Conservation (phyloP, 2,329 filamentous ascomycete species). For the Paracoccidioides lutzii region DNA sequence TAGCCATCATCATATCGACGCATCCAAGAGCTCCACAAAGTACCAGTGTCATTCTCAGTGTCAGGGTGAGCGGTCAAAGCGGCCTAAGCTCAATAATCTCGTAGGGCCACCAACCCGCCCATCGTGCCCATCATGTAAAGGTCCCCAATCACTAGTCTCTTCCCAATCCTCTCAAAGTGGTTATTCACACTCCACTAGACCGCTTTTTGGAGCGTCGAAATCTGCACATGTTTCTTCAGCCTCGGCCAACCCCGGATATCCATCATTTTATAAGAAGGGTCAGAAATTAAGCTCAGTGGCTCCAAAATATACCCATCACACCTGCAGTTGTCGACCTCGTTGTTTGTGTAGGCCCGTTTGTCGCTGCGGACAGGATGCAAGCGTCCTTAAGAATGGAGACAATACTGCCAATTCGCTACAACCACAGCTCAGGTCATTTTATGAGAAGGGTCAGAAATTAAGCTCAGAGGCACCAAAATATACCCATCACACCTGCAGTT, state of each 20-base stretch:
- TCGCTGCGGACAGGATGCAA: too few relatives aligned
- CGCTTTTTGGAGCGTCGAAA: background rate
- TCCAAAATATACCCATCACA: too few relatives aligned
- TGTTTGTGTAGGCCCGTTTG: too few relatives aligned
- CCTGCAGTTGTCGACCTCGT: too few relatives aligned
- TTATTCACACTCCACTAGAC: background rate
- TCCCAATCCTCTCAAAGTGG: background rate
- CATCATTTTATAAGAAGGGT: too few relatives aligned
- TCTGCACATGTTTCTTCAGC: background rate
- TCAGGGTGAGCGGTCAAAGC: background rate
- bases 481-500: background rate
- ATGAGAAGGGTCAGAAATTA: too few relatives aligned
- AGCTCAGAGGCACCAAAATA: too few relatives aligned
- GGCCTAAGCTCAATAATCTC: background rate
- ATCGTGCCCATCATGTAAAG: background rate
- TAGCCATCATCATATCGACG: background rate
- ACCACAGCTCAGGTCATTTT: too few relatives aligned
- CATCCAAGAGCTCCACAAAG: background rate
- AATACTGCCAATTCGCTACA: too few relatives aligned
- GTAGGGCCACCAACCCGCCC: background rate
- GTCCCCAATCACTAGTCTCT: background rate
- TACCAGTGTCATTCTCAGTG: background rate
- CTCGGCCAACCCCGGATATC: background rate
- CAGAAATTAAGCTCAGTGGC: background rate
- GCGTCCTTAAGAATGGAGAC: too few relatives aligned